Evolutionary conservation across 2,329 filamentous ascomycete genomes (phyloP).

Genomic region (Penicillium sp.): DNA sequence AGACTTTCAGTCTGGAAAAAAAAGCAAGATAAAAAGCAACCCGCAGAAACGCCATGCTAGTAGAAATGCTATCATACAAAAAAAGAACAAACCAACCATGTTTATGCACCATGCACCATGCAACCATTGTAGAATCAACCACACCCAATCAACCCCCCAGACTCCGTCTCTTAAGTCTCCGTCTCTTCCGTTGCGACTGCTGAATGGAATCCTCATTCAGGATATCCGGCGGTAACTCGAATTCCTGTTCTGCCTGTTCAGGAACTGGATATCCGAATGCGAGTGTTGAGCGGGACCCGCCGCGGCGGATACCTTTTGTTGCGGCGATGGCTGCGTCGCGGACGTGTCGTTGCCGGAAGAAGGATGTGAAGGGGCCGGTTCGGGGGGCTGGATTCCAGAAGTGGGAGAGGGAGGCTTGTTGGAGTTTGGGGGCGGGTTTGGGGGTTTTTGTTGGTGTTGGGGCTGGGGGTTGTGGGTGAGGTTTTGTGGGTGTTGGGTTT

Average conservation of each 20-base stretch:
- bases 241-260: conserved; percentile 68
- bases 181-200: conserved; percentile 41
- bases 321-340: conserved; percentile 73
- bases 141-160: conserved; percentile 6
- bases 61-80: conserved; percentile 24
- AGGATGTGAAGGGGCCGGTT: conserved; percentile 73
- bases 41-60: conserved; percentile 11
- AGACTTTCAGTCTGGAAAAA: not conserved
- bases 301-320: conserved; percentile 54
- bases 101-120: not conserved
- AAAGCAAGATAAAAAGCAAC: not conserved
- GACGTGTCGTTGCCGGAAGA: conserved; percentile 77
- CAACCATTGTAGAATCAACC: not conserved
- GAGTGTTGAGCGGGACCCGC: conserved; percentile 59
- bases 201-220: conserved; percentile 46
- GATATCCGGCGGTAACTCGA: conserved; percentile 68
- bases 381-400: conserved; percentile 31
- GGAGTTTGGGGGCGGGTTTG: not conserved
- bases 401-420: conserved; percentile 17
- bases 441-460: not conserved
- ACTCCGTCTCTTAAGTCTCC: conserved; percentile 37
- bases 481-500: conserved; percentile 11
- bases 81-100: not conserved
- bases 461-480: conserved; percentile 5
- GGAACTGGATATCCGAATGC: conserved; percentile 84